Evolutionary conservation across 2,329 filamentous ascomycete genomes (phyloP).

Genomic region (Botrytis pseudocinerea): DNA sequence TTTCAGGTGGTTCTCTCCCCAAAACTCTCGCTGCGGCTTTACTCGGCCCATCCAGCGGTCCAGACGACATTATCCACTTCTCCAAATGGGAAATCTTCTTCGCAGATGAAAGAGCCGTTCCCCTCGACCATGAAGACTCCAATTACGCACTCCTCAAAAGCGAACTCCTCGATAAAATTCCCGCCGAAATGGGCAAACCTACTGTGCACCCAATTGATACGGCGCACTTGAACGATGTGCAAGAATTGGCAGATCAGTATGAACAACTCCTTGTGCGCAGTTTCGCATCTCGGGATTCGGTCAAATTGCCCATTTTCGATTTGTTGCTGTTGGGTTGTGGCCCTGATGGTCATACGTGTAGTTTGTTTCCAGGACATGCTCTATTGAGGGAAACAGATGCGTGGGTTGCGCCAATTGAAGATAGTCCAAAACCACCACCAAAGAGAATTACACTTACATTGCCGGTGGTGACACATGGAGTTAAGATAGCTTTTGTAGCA

Average conservation of each 20-base stretch:
- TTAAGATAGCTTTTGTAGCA: conserved; percentile 87
- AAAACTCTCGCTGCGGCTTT: conserved; percentile 84
- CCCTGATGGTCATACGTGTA: conserved; percentile 96
- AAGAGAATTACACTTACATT: conserved; percentile 89
- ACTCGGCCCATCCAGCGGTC: conserved; percentile 53
- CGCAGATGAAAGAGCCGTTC: conserved; percentile 93
- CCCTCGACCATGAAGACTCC: conserved; percentile 87
- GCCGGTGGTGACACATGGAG: conserved; percentile 83
- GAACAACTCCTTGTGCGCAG: conserved; percentile 81
- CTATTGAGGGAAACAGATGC: conserved; percentile 83
- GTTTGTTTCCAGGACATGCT: conserved; percentile 86
- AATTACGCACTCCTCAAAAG: conserved; percentile 88
- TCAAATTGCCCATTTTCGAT: conserved; percentile 93
- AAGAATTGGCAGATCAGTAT: conserved; percentile 92
- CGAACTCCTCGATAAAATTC: conserved; percentile 87
- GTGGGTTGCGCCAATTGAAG: conserved; percentile 89
- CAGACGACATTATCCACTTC: conserved; percentile 69
- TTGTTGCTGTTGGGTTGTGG: conserved; percentile 90
- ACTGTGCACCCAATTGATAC: conserved; percentile 78
- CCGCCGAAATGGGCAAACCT: conserved; percentile 61
- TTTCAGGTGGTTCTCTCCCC: conserved; percentile 92
- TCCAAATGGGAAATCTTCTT: conserved; percentile 97
- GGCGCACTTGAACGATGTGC: conserved; percentile 67
- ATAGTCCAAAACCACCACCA: conserved; percentile 92
- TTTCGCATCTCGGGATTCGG: conserved; percentile 90